Evolutionary conservation across 768 basidiomycete species (phyloP), one percentile per base, ranked within the genome.

Genomic region (Candolleomyces efflorescens): DNA sequence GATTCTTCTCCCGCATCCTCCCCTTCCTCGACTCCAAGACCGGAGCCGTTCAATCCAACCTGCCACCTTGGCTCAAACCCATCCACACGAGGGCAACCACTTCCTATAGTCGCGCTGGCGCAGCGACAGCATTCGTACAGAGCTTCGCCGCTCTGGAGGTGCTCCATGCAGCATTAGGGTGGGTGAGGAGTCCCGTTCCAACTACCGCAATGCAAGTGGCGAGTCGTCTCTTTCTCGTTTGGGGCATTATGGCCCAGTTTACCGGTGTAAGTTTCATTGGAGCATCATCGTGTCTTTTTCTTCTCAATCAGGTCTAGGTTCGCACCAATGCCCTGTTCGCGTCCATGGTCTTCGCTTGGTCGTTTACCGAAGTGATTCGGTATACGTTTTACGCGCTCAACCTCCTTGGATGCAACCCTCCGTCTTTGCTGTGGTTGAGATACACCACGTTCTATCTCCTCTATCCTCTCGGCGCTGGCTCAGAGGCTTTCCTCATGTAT

Each of bases 291-390:
- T 5, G 53, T 22, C 54, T 59, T 24, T n/a, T 13, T 26, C 50
- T 20, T 37, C 56, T 22, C 27, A 17, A 22, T 12, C 38, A 3
- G 55, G 7, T 47, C 23, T 58, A 89, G 85, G 80, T 89, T 24
- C 89, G 84, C 61, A 67, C 76, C 3, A 86, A 83, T 66, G 91
- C 97, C 3, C 68, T 94, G 24, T 98, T 91, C 75, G 82, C 91
- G 5, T 86, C 88, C 51, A 96, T 98, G 93, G 82, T 98, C 54
- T 72, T 96, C 60, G 89, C 95, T 0, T 98, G 97, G 97, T 88
- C 91, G 0, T 60, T 86, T 52, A 92, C 94, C 15, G 97, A 99
- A 73, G 83, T 95, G 48, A 85, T 95, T 56, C 91, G 97, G 27
- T 98, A 98, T 73, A 68, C 83, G 9, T 96, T 88, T 78, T 99